phyloP scores from a whole-genome alignment of 331 rosid species.

The Saraca asoca region DNA sequence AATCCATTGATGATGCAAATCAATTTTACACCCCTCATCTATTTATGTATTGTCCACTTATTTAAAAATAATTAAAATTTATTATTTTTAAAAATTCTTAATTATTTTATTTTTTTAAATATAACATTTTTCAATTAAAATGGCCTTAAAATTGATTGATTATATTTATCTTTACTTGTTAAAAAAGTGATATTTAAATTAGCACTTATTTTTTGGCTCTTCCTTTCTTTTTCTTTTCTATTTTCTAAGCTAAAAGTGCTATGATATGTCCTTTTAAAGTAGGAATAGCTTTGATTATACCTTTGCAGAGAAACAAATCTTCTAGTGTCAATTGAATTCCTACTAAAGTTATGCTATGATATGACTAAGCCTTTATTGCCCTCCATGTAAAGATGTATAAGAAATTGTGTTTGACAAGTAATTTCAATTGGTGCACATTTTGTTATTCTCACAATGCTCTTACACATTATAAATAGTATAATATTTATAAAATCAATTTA shows the following conservation, averaged over 20 bases:
- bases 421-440: no score
- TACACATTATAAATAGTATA: no score
- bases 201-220: slow-evolving; percentile 26
- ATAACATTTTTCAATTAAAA: no score
- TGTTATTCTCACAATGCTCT: no score
- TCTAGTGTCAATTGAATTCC: slow-evolving; percentile 15
- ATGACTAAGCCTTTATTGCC: background rate
- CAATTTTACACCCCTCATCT: no score
- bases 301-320: slow-evolving; percentile 22
- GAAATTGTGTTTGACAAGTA: no score
- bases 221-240: slow-evolving; percentile 14
- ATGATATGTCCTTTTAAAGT: slow-evolving; percentile 33
- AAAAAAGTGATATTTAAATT: slow-evolving; percentile 18
- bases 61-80: no score
- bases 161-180: slow-evolving; percentile 11
- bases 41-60: no score
- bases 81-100: no score
- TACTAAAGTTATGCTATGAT: slow-evolving; percentile 18
- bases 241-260: slow-evolving; percentile 29
- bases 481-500: no score
- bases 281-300: slow-evolving; percentile 29
- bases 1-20: no score
- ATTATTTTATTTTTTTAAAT: no score
- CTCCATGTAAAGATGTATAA: background rate
- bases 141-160: slow-evolving; percentile 35